These are phyloP conservation scores for Ogataea philodendri DNA, from an alignment of 805 yeast species.

Conservation along the genomic window DNA sequence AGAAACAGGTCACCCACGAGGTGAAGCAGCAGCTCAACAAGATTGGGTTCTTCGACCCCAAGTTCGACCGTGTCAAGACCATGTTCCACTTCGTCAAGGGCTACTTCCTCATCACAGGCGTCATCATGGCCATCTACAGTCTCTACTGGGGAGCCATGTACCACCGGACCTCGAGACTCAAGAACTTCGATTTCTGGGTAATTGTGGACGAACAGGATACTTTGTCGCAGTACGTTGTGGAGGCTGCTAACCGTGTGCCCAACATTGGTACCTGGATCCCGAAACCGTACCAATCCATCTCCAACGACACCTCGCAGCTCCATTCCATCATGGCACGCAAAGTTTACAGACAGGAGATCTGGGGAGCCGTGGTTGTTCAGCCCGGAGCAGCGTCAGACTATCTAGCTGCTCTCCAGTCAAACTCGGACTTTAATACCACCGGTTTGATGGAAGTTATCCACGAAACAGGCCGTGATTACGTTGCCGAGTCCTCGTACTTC, in stretches of 20 bases:
- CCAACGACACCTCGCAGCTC: constrained; percentile 30
- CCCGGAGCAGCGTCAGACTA: constrained; percentile 48
- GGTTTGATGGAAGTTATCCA: constrained; percentile 44
- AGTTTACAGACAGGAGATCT: constrained; percentile 54
- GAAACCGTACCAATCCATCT: constrained; percentile 31
- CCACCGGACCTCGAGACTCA: constrained; percentile 29
- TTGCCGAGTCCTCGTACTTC: constrained; percentile 43
- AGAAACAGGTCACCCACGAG: constrained; percentile 18
- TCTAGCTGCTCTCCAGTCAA: constrained; percentile 35
- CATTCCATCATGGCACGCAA: constrained; percentile 39
- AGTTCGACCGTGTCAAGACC: constrained; percentile 18
- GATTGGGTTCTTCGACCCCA: constrained; percentile 30
- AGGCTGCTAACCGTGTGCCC: constrained; percentile 22
- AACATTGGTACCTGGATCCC: constrained; percentile 19
- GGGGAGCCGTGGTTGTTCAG: constrained; percentile 56
- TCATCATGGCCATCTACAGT: constrained; percentile 38
- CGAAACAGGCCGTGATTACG: constrained; percentile 61
- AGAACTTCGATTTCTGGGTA: constrained; percentile 35
- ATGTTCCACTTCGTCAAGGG: constrained; percentile 23
- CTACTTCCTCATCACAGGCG: constrained; percentile 33
- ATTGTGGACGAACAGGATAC: constrained; percentile 34
- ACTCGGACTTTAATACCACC: constrained; percentile 21
- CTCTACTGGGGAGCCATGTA: constrained; percentile 44
- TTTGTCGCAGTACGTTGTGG: constrained; percentile 23
- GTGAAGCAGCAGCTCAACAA: constrained; percentile 22